Percentiles rank a stretch among this genome's conserved stretches.
Evolutionary conservation across 371 early-diverging fungal genomes (phyloP).

Genomic region (Globomyces sp.): DNA sequence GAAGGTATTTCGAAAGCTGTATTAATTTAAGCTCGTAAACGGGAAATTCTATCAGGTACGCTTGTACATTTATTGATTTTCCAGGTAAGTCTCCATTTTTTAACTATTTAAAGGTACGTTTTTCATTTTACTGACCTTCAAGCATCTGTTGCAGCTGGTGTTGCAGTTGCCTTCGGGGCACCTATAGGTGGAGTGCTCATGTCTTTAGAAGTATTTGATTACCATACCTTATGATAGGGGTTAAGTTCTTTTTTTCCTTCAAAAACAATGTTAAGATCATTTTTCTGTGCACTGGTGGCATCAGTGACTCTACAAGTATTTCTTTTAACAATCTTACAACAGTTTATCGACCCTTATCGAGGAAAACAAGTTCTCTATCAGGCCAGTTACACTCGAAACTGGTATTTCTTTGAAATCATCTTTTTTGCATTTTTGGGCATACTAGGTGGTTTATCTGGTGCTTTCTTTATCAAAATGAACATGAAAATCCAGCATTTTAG

Average conservation of each 20-base stretch:
- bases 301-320: slow-evolving; percentile 75
- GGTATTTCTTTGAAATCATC: slow-evolving; percentile 82
- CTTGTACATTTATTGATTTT: too few relatives aligned
- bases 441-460: slow-evolving; percentile 89
- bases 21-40: slow-evolving; percentile 55
- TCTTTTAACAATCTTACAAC: too few relatives aligned
- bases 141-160: slow-evolving; percentile 92
- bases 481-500: neutral
- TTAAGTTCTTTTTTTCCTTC: slow-evolving; percentile 92
- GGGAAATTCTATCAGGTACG: slow-evolving; percentile 77
- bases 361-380: slow-evolving; percentile 95
- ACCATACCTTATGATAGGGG: slow-evolving; percentile 53
- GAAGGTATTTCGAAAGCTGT: slow-evolving; percentile 57
- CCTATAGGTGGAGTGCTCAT: slow-evolving; percentile 97
- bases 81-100: too few relatives aligned
- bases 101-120: slow-evolving; percentile 7
- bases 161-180: slow-evolving; percentile 94
- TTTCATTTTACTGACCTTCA: neutral
- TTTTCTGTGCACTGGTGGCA: slow-evolving; percentile 91
- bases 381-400: slow-evolving; percentile 86
- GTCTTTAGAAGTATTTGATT: slow-evolving; percentile 59
- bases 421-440: slow-evolving; percentile 86
- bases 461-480: slow-evolving; percentile 76
- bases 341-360: slow-evolving; percentile 41
- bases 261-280: slow-evolving; percentile 92